A percentile compares a stretch with the other conserved stretches of the same genome.
Evolutionary conservation across 192 early-diverging fungal species (phyloP).

Genomic region (Coemansia sp.): DNA sequence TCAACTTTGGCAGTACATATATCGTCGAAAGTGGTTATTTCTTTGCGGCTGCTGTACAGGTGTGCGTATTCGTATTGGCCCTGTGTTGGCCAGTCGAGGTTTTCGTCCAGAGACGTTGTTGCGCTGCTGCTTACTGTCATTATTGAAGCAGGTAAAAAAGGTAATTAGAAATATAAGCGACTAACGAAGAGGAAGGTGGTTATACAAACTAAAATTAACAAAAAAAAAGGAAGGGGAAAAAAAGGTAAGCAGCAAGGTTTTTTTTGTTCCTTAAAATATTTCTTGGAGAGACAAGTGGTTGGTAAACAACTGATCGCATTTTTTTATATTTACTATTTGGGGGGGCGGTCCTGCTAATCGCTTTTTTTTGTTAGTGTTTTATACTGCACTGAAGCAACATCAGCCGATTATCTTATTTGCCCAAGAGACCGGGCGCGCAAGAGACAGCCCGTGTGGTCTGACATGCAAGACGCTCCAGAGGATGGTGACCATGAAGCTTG

Average conservation of each 20-base stretch:
- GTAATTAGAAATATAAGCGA: no score
- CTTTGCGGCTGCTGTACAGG: constrained; percentile 25
- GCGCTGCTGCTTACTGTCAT: constrained; percentile 15
- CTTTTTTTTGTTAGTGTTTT: no score
- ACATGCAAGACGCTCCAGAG: not conserved
- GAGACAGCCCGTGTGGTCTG: not conserved
- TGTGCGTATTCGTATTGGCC: constrained; percentile 35
- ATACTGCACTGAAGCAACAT: not conserved
- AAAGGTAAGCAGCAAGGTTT: no score
- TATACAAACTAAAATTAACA: no score
- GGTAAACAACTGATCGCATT: no score
- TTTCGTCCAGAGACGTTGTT: constrained; percentile 25
- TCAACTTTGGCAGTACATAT: not conserved
- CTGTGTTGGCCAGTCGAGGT: constrained; percentile 45
- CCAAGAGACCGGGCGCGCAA: not conserved
- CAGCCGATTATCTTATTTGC: not conserved
- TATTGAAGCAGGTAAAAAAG: not conserved
- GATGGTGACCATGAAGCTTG: not conserved
- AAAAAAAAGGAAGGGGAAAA: no score
- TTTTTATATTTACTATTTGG: no score
- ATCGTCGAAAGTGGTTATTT: constrained; percentile 10
- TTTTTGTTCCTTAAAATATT: no score
- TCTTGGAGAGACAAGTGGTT: no score
- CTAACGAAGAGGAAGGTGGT: no score
- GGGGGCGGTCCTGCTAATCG: no score